These are phyloP conservation scores for Arthrinium phaeospermum DNA, from an alignment of 2,329 filamentous ascomycete species.

Conservation along the genomic window DNA sequence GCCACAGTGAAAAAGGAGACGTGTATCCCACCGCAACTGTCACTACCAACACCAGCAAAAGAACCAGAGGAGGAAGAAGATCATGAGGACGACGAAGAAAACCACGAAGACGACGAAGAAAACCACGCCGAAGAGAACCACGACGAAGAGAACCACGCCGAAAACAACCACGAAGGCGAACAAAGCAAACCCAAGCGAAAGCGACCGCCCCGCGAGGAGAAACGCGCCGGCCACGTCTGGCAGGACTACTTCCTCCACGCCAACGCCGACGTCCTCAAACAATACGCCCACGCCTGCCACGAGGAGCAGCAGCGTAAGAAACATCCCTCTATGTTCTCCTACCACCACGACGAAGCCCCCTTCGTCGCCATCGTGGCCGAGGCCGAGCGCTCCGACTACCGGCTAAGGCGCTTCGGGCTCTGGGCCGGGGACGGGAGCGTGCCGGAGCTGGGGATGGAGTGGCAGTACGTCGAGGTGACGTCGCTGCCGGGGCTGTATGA, in stretches of 20 bases:
- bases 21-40: no score
- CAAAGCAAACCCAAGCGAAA: neutral
- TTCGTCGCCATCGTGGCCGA: neutral
- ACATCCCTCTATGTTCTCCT: no score
- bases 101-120: neutral
- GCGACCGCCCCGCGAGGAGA: neutral
- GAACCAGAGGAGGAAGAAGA: neutral
- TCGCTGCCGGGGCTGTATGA: neutral
- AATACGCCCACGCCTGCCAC: neutral
- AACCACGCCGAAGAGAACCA: neutral
- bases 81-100: neutral
- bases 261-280: neutral
- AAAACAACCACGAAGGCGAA: neutral
- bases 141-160: neutral
- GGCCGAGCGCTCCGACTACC: neutral
- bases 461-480: neutral
- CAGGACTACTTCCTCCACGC: constrained; percentile 9
- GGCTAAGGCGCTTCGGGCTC: neutral
- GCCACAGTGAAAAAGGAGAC: neutral
- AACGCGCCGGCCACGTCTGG: neutral
- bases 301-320: neutral
- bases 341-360: neutral
- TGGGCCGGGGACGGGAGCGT: neutral
- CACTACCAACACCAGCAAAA: no score
- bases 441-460: neutral